Percentiles rank a stretch among this genome's conserved stretches.
These are phyloP conservation scores for Entomophthora muscae DNA, from an alignment of 371 early-diverging fungal genomes.

Conservation along the genomic window DNA sequence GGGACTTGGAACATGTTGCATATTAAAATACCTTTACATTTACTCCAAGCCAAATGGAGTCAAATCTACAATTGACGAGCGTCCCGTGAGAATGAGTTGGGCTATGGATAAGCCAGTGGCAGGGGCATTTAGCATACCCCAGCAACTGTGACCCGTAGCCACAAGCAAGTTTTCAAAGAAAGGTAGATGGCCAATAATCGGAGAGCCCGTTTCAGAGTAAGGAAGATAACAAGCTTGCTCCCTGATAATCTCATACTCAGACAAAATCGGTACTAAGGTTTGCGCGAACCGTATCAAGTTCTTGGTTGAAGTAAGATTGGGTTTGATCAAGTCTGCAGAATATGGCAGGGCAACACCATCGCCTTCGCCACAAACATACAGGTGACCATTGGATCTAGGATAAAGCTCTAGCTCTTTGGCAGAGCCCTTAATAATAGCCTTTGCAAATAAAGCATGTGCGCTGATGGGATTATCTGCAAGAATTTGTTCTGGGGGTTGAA, in stretches of 20 bases:
- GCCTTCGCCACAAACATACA: constrained; percentile 43
- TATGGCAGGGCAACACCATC: constrained; percentile 26
- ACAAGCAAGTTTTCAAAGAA: constrained; percentile 24
- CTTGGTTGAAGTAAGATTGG: constrained; percentile 15
- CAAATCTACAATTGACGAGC: constrained; percentile 19
- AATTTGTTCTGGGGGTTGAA: constrained; percentile 12
- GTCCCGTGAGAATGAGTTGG: constrained; percentile 31
- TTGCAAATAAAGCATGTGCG: constrained; percentile 24
- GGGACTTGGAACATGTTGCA: no score
- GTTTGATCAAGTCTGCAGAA: constrained; percentile 21
- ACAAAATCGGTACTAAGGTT: constrained; percentile 21
- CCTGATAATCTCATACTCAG: constrained; percentile 14
- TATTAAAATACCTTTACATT: neutral
- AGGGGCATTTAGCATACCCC: constrained; percentile 55
- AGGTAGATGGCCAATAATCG: constrained; percentile 39
- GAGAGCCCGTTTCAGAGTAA: constrained; percentile 25
- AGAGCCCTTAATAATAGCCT: constrained; percentile 14
- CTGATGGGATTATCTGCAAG: constrained; percentile 12
- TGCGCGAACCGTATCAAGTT: constrained; percentile 14
- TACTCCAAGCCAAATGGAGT: neutral
- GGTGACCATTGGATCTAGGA: constrained; percentile 39
- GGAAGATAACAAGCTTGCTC: constrained; percentile 47
- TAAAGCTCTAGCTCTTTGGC: constrained; percentile 28
- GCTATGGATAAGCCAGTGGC: constrained; percentile 43
- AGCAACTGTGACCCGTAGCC: constrained; percentile 47